Base-by-base conservation (phyloP, 129 eudicot genomes). In the Saussurea involucrata region DNA sequence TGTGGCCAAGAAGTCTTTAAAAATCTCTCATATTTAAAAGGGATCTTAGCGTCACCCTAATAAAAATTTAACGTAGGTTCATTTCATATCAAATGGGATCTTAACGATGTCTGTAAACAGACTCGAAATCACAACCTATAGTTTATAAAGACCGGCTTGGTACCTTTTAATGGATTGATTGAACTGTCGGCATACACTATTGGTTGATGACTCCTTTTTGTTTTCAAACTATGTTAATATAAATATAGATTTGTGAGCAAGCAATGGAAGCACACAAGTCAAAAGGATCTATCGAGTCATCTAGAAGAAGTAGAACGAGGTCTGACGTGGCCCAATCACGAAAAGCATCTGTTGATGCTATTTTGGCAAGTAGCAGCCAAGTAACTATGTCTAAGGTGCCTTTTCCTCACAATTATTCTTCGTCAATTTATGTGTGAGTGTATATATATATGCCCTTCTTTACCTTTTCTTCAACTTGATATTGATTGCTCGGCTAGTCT, bases 201-300 rank as follows among this genome's bases (percentile, higher is more conserved):
- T 58, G 65, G 65, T 58, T 58, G 12, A 58, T 3, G 27, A 58
- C 13, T 21, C 13, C n/a, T 37, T 55, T 32, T 57, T 29, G 37
- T 55, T 77, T 60, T 21, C 13, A 3, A 21, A 29, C 18, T 5
- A n/a, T 18, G 28, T 29, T 1, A 8, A 28, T 68, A 24, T 25
- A 42, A 37, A 24, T 81, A 22, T 70, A 95, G 99, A 95, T 95
- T 86, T 95, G 99, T 63, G 99, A 95, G 66, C 97, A 88, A 90
- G 97, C 97, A 44, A 91, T 94, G 71, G 99, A 95, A 83, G 96
- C 99, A 72, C 94, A 92, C 91, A 95, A 88, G 82, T 95, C 99
- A 42, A 95, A 92, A 72, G 99, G 95, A 72, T 76, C 83, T 22
- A 85, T 85, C 15, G 94, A 87, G 44, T 86, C 92, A 34, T 88